Evolutionary conservation across 495 filamentous ascomycete genomes (phyloP).

Genomic region (Lasiosphaeria miniovina): DNA sequence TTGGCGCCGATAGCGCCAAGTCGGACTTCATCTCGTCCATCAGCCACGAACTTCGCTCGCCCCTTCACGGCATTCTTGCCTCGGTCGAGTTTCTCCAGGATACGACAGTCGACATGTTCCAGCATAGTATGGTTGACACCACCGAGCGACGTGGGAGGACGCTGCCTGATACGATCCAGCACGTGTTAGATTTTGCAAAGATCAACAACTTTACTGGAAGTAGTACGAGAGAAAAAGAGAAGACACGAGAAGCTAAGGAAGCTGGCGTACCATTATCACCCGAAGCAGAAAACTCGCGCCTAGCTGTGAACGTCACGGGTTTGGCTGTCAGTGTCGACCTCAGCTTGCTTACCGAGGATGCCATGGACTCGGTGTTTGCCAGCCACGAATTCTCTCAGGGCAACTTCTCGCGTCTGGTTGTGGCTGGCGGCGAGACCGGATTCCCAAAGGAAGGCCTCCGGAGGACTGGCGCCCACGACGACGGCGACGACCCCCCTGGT

Average conservation of each 20-base stretch:
- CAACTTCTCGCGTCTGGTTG: conserved; percentile 2
- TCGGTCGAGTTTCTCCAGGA: conserved; percentile 67
- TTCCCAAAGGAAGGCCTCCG: background rate
- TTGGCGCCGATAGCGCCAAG: conserved; percentile 50
- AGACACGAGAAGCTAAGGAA: background rate
- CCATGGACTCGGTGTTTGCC: conserved; percentile 37
- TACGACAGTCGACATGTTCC: conserved; percentile 48
- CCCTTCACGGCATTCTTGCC: conserved; percentile 71
- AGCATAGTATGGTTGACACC: conserved; percentile 65
- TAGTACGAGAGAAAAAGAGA: background rate
- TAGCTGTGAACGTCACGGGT: background rate
- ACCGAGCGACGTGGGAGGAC: conserved; percentile 73
- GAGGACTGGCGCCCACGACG: background rate
- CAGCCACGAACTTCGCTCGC: conserved; percentile 76
- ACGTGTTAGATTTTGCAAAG: conserved; percentile 26
- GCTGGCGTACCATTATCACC: background rate
- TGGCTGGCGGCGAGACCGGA: background rate
- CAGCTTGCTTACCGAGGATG: conserved; percentile 44
- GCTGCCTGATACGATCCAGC: conserved; percentile 72
- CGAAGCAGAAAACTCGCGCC: background rate
- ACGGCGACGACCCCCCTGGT: background rate
- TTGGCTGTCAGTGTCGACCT: background rate
- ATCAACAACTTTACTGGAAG: conserved; percentile 3
- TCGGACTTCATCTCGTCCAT: conserved; percentile 69
- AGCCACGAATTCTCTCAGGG: conserved; percentile 3